Evolutionary conservation across 2,329 filamentous ascomycete species (phyloP).

Genomic region (Talaromyces marneffei): DNA sequence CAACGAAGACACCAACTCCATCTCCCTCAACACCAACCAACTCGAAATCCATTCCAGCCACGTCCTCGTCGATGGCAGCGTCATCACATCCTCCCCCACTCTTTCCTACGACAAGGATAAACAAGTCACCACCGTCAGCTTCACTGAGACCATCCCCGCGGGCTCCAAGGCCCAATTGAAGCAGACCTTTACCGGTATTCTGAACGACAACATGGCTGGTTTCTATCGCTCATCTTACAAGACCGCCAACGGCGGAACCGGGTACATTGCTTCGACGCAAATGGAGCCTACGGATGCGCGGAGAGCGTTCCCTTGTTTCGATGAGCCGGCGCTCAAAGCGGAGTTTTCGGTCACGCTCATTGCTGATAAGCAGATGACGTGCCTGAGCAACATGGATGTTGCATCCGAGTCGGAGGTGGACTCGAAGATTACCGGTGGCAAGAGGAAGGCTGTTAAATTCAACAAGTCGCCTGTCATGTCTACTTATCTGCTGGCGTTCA

Average conservation of each 20-base stretch:
- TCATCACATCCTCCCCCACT: constrained; percentile 57
- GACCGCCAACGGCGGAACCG: constrained; percentile 67
- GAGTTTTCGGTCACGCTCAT: constrained; percentile 87
- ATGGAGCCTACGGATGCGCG: constrained; percentile 96
- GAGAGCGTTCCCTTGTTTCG: constrained; percentile 91
- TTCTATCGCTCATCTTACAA: constrained; percentile 97
- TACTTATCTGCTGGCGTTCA: constrained; percentile 89
- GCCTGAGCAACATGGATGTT: constrained; percentile 95
- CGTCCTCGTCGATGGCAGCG: constrained; percentile 53
- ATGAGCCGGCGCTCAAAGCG: constrained; percentile 90
- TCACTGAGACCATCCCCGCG: constrained; percentile 65
- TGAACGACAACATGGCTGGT: constrained; percentile 95
- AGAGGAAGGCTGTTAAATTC: constrained; percentile 84
- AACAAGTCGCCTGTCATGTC: constrained; percentile 92
- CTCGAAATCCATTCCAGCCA: constrained; percentile 73
- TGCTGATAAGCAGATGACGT: constrained; percentile 84
- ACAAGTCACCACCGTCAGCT: constrained; percentile 76
- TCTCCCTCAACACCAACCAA: constrained; percentile 83
- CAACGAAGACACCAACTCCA: constrained; percentile 72
- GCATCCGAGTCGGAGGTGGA: constrained; percentile 68
- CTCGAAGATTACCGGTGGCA: constrained; percentile 55
- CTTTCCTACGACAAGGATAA: constrained; percentile 70
- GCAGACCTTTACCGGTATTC: constrained; percentile 68
- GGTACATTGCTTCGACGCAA: constrained; percentile 83
- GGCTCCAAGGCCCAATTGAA: constrained; percentile 72